These are phyloP conservation scores for Phlebiopsis gigantea DNA, from an alignment of 768 basidiomycete genomes.

Conservation along the genomic window DNA sequence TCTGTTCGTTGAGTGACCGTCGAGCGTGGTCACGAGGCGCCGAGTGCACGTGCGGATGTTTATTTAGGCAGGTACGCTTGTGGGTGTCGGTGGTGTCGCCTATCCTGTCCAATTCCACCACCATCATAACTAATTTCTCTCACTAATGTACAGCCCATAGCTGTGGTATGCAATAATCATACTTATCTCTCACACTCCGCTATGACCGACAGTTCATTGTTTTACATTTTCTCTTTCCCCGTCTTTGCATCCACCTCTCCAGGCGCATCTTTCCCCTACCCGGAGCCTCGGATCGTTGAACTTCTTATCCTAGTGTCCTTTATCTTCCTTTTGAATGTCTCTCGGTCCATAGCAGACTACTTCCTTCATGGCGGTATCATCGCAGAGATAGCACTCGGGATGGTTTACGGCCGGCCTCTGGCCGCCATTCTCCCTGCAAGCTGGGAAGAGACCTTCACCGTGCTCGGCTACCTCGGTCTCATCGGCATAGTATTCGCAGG, in stretches of 20 bases:
- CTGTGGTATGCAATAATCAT: too few species aligned
- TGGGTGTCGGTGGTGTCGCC: not conserved
- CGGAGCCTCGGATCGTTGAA: slow-evolving; percentile 15
- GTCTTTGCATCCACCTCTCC: not conserved
- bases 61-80: too few species aligned
- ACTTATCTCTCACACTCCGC: too few species aligned
- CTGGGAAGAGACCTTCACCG: slow-evolving; percentile 40
- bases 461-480: slow-evolving; percentile 39
- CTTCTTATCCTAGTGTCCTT: slow-evolving; percentile 50
- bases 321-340: slow-evolving; percentile 47
- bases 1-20: too few species aligned
- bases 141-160: too few species aligned
- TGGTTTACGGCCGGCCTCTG: slow-evolving; percentile 49
- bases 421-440: slow-evolving; percentile 36
- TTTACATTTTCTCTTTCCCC: slow-evolving; percentile 6
- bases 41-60: too few species aligned
- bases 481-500: slow-evolving; percentile 22
- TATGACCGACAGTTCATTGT: not conserved
- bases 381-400: slow-evolving; percentile 50
- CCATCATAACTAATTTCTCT: too few species aligned
- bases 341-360: slow-evolving; percentile 35
- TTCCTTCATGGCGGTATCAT: slow-evolving; percentile 42
- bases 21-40: too few species aligned
- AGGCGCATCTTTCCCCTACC: slow-evolving; percentile 11
- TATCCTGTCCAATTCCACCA: too few species aligned